phyloP scores from a whole-genome alignment of 306 rosid genomes.

The Cucurbita maxima region DNA sequence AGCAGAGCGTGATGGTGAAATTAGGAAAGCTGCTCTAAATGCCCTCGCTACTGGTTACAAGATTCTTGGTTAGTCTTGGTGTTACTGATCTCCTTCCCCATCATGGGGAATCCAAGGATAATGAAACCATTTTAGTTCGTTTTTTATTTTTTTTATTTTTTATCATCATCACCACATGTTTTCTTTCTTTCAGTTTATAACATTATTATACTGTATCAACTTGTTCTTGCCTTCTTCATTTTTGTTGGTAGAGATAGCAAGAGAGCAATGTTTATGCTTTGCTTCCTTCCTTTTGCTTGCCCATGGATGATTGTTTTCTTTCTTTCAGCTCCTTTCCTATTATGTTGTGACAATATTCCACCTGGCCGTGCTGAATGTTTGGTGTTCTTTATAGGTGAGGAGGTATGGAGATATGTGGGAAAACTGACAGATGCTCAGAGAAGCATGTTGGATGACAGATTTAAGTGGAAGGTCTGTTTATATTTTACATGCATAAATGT shows the following conservation, averaged over 20 bases:
- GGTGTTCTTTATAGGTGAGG: slow-evolving; percentile 52
- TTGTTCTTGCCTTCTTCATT: neutral
- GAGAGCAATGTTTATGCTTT: neutral
- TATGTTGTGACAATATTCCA: neutral
- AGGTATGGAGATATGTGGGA: slow-evolving; percentile 94
- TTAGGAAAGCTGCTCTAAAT: slow-evolving; percentile 91
- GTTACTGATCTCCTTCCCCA: neutral
- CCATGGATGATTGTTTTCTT: neutral
- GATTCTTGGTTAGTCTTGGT: slow-evolving; percentile 69
- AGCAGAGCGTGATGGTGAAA: slow-evolving; percentile 91
- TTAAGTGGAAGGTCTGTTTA: slow-evolving; percentile 83
- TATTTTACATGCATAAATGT: neutral
- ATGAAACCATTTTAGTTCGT: neutral
- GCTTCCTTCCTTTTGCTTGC: neutral
- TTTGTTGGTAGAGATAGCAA: neutral
- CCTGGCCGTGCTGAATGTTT: neutral
- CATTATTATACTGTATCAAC: neutral
- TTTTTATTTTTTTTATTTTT: neutral
- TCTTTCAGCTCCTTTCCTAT: neutral
- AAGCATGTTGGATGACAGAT: slow-evolving; percentile 94
- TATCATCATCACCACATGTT: neutral
- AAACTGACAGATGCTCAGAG: slow-evolving; percentile 94
- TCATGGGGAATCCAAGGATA: neutral
- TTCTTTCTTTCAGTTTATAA: neutral
- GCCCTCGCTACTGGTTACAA: slow-evolving; percentile 91